Percentiles rank a stretch among this genome's conserved stretches.
Conservation (phyloP, 768 basidiomycete species). For the Trametes gibbosa region DNA sequence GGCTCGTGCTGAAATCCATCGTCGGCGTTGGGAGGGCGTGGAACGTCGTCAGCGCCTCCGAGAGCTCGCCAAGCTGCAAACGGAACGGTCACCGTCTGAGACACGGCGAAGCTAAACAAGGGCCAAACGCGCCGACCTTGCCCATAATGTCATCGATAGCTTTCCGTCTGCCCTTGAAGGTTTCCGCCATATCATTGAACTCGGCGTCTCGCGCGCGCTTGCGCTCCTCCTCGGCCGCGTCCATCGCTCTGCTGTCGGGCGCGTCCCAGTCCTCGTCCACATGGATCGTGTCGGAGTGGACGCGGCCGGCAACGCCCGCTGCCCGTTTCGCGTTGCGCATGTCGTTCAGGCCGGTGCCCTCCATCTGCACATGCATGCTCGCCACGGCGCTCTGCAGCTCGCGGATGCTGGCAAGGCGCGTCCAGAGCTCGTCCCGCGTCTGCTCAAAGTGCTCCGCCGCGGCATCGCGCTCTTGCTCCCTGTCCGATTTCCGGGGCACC, state of each 20-base stretch:
- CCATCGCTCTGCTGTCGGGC: constrained; percentile 47
- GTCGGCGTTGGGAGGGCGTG: constrained; percentile 43
- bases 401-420: constrained; percentile 64
- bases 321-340: constrained; percentile 20
- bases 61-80: constrained; percentile 56
- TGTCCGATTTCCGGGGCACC: constrained; percentile 15
- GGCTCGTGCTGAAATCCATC: constrained; percentile 35
- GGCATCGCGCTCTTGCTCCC: constrained; percentile 17
- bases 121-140: constrained; percentile 47
- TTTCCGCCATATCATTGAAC: constrained; percentile 63
- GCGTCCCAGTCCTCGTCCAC: constrained; percentile 42
- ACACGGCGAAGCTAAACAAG: not conserved
- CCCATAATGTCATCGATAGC: constrained; percentile 70
- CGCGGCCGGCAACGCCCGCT: constrained; percentile 14
- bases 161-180: constrained; percentile 67
- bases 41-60: constrained; percentile 40
- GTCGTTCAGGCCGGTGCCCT: constrained; percentile 49
- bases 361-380: constrained; percentile 72
- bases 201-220: constrained; percentile 55
- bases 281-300: constrained; percentile 45
- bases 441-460: constrained; percentile 17
- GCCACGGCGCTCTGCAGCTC: constrained; percentile 73
- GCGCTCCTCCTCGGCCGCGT: constrained; percentile 56
- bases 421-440: constrained; percentile 57
- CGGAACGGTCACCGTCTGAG: constrained; percentile 7